A percentile compares a stretch with the other conserved stretches of the same genome.
Evolutionary conservation across 768 basidiomycete genomes (phyloP).

Genomic region (Boletus patriciae): DNA sequence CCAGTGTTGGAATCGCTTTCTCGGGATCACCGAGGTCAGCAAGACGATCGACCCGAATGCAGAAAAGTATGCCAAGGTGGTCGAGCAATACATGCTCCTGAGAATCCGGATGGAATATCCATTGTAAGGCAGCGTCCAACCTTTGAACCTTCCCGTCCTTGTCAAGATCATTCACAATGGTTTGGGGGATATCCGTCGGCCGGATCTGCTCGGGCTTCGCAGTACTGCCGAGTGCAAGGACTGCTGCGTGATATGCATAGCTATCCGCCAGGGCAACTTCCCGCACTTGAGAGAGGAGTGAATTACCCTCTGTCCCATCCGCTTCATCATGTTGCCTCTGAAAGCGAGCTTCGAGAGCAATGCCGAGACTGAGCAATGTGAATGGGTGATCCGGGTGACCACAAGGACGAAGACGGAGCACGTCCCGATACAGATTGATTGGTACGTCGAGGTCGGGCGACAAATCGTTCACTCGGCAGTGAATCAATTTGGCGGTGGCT

Average conservation of each 20-base stretch:
- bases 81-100: not conserved
- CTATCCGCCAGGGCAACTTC: not conserved
- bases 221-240: not conserved
- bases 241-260: not conserved
- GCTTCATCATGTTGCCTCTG: not conserved
- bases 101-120: not conserved
- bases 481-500: not conserved
- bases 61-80: not conserved
- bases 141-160: not conserved
- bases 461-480: not conserved
- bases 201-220: not conserved
- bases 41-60: not conserved
- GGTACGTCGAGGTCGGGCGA: not conserved
- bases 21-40: not conserved
- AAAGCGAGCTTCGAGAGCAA: slow-evolving; percentile 10
- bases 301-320: slow-evolving; percentile 10
- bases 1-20: not conserved
- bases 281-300: not conserved
- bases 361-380: not conserved
- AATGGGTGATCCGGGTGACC: too few relatives aligned
- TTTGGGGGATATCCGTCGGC: not conserved
- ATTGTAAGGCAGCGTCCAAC: not conserved
- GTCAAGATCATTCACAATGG: too few relatives aligned
- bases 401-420: slow-evolving; percentile 1
- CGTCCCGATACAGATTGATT: slow-evolving; percentile 1